Evolutionary conservation across 495 filamentous ascomycete species (phyloP), one percentile per base, ranked within the genome.

Genomic region (Aspergillus biplanus): DNA sequence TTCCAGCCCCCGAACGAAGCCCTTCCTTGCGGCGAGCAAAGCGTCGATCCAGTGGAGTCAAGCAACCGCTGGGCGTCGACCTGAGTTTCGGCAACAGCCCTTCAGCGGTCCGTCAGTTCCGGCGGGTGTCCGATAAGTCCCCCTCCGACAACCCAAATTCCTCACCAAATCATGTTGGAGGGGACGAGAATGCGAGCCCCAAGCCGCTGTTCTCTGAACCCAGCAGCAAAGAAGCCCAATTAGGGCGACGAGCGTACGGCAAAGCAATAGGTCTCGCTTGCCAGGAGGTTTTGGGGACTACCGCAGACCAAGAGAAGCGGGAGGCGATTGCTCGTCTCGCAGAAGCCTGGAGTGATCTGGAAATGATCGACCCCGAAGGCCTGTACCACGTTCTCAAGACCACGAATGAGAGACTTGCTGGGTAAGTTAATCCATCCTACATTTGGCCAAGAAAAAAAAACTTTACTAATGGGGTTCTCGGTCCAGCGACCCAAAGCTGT

Each of bases 21-120:
- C 78, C 78, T 21, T 79, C 78, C 8, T 37, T 78, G n/a, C 76
- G 78, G 55, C 79, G 83, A 31, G 64, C 77, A 32, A 84, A 81
- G 62, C 75, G 84, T 33, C 82, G 81, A 55, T 79, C 83, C 8
- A 85, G 83, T 62, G 78, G 74, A 18, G 79, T 90, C 7, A 92
- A 90, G 74, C 87, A 90, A 56, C 92, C 94, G 1, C 83, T 97
- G 15, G 86, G 89, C 35, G 83, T 95, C 5, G 90, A 97, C 73
- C 86, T 93, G 75, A 92, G 87, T 52, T 97, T 94, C 70, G 95
- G 94, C 34, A 97, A 97, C 71, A 87, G 87, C 18, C 90, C 89
- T 1, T 96, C 92, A 0, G 96, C 95, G 13, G 88, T 94, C 54
- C 88, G 92, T 34, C 89, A 93, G 53, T 97, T 97, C 78, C 90